Evolutionary conservation across 2,329 filamentous ascomycete species (phyloP).

Genomic region (Epichloe elymi): DNA sequence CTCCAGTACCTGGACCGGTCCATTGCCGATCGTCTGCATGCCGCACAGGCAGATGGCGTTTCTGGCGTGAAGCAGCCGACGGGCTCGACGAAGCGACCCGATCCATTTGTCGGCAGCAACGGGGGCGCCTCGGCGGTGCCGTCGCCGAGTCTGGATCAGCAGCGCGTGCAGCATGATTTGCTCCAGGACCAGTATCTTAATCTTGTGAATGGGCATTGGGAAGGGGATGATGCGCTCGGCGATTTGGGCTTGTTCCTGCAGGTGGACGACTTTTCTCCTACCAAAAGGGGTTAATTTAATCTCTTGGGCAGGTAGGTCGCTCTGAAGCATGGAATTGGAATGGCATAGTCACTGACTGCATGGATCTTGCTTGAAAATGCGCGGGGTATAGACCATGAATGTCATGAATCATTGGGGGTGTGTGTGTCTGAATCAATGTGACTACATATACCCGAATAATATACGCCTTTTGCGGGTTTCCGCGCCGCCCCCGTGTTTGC

Average conservation of each 20-base stretch:
- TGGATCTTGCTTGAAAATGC: too few species aligned
- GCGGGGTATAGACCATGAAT: neutral
- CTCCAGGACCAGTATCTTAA: constrained; percentile 24
- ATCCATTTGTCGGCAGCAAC: constrained; percentile 2
- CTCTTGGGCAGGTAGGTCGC: constrained; percentile 17
- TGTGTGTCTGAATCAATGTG: neutral
- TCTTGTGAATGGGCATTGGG: constrained; percentile 21
- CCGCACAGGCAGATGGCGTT: constrained; percentile 7
- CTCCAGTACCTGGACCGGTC: constrained; percentile 25
- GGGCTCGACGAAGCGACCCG: neutral
- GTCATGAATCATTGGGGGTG: neutral
- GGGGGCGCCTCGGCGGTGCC: neutral
- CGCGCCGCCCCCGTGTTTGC: too few species aligned
- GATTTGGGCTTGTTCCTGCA: constrained; percentile 22
- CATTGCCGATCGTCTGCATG: constrained; percentile 22
- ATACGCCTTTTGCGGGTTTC: too few species aligned
- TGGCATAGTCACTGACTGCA: too few species aligned
- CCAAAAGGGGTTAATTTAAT: constrained; percentile 17
- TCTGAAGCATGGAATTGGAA: constrained; percentile 5
- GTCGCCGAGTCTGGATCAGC: constrained; percentile 6
- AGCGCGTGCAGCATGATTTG: constrained; percentile 12
- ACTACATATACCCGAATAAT: neutral
- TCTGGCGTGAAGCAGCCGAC: neutral
- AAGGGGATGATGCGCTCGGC: constrained; percentile 22
- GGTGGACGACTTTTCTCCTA: constrained; percentile 17